Base-by-base conservation (phyloP, 2,329 filamentous ascomycete species). In the Ustulina deusta region DNA sequence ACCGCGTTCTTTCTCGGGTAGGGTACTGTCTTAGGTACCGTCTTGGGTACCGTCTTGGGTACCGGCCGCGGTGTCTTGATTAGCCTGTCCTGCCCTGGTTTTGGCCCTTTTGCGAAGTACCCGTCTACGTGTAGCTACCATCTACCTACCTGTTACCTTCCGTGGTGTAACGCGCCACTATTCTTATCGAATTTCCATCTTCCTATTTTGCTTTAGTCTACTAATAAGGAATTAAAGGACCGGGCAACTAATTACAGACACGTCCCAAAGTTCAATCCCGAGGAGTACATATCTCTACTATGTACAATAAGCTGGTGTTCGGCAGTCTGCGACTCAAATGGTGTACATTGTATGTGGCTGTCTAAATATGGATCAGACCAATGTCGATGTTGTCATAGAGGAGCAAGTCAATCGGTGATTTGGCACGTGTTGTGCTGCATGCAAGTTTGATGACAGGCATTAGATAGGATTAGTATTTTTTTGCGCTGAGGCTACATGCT, bases 381-480 rank as follows among this genome's bases (percentile, higher is more conserved):
- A 62, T 59, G 60, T 42, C 34, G 68, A 69, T 68, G 61, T 34
- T 69, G 68, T 69, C 68, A 69, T 69, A 49, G 54, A 56, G 54
- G 36, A 40, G 51, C 49, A 57, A 55, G 36, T 56, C 58, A 55
- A 68, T 68, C 61, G 61, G 61, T 64, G 57, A 69, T 52, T 52
- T 42, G 55, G 68, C 65, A 70, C 68, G 66, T 69, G 68, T 63
- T 66, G 40, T 55, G 44, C 56, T 70, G 68, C 66, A 70, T 63
- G 61, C 62, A 63, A 55, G 62, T 51, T 44, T 46, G 52, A 70
- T 69, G 68, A 70, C 67, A 69, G 61, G 56, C 68, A 66, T 69
- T 10, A 42, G 54, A 48, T 49, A 54, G 27, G 44, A 42, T 51
- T 46, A n/a, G 62, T 54, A 38, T 57, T 52, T 32, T n/a, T 61